phyloP scores from a whole-genome alignment of 2,329 filamentous ascomycete genomes.

The Colletotrichum gigasporum region DNA sequence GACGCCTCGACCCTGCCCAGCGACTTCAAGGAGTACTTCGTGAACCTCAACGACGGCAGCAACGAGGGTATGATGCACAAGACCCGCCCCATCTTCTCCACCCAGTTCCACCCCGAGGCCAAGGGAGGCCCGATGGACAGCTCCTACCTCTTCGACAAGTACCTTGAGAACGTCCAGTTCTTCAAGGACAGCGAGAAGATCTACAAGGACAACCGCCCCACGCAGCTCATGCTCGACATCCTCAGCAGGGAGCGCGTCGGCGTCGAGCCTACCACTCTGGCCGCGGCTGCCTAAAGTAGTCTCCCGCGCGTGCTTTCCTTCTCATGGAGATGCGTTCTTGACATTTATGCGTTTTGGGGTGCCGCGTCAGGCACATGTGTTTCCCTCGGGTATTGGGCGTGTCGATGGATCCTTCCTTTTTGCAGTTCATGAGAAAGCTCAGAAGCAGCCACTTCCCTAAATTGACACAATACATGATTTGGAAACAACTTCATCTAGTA shows the following conservation, averaged over 20 bases:
- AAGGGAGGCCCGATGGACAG: slow-evolving; percentile 97
- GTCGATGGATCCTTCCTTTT: slow-evolving; percentile 15
- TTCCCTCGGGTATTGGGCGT: background rate
- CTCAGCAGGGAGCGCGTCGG: slow-evolving; percentile 95
- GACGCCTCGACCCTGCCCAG: slow-evolving; percentile 82
- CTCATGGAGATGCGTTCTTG: background rate
- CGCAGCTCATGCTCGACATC: slow-evolving; percentile 87
- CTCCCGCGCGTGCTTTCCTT: too few relatives aligned
- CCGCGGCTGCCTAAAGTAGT: slow-evolving; percentile 51
- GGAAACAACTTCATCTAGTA: background rate
- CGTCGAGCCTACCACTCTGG: slow-evolving; percentile 75
- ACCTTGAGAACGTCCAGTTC: slow-evolving; percentile 86
- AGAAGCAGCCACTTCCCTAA: slow-evolving; percentile 8
- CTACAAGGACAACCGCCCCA: slow-evolving; percentile 88
- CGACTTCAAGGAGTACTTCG: slow-evolving; percentile 98
- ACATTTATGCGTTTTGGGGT: slow-evolving; percentile 10
- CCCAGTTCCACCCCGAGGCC: slow-evolving; percentile 98
- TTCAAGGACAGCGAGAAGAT: slow-evolving; percentile 87
- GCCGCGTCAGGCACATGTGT: slow-evolving; percentile 3
- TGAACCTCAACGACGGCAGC: slow-evolving; percentile 96
- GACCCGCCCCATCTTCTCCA: slow-evolving; percentile 95
- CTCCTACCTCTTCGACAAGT: slow-evolving; percentile 95
- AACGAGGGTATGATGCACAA: slow-evolving; percentile 99
- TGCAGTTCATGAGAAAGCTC: slow-evolving; percentile 8
- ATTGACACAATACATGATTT: slow-evolving; percentile 1